Base-by-base conservation (phyloP, 2,329 filamentous ascomycete genomes). In the Cladosporium sphaerospermum region DNA sequence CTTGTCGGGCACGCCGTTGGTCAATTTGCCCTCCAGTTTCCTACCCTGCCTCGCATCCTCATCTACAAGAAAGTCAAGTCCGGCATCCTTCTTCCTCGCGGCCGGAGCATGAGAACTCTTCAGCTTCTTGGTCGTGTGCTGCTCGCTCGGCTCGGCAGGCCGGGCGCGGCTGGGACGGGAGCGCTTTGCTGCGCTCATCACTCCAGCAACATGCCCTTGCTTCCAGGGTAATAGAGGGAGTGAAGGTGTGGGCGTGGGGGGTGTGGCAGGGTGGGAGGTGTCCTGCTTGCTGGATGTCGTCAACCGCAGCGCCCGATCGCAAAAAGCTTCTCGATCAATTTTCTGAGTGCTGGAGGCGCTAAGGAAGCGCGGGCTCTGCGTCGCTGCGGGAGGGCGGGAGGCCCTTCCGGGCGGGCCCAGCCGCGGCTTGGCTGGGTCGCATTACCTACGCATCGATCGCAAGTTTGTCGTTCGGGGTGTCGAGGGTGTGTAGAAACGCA, bases 1-100 rank as follows among this genome's bases (percentile, higher is more conserved):
- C 45, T 73, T 64, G 56, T 75, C 71, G 61, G 77, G 78, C 19
- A 74, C 68, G 23, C 78, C 78, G 61, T 80, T 83, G 53, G 77
- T 74, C 52, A 75, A 73, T 14, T 73, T 76, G 3, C 75, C 73
- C 11, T 64, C 57, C 33, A 74, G 64, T 60, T 71, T 71, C 56
- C 62, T 70, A 23, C 66, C 63, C 23, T 63, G 59, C 46, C 66
- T 55, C 14, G 63, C 62, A 52, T 68, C 58, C 31, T 70, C 67
- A 53, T 70, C 64, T 32, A 69, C 66, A 39, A 70, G 58, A 54
- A 67, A 68, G 23, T 45, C 61, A 44, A 70, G 65, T 19, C 63
- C 64, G 28, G 54, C 46, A 31, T 49, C 47, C 44, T 55, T 54
- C 44, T 55, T 54, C 39, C 59, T 57, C 14, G 34, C 16, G 9